Evolutionary conservation across 176 grass and related monocot species (phyloP).

Genomic region (Alopecurus myosuroides): DNA sequence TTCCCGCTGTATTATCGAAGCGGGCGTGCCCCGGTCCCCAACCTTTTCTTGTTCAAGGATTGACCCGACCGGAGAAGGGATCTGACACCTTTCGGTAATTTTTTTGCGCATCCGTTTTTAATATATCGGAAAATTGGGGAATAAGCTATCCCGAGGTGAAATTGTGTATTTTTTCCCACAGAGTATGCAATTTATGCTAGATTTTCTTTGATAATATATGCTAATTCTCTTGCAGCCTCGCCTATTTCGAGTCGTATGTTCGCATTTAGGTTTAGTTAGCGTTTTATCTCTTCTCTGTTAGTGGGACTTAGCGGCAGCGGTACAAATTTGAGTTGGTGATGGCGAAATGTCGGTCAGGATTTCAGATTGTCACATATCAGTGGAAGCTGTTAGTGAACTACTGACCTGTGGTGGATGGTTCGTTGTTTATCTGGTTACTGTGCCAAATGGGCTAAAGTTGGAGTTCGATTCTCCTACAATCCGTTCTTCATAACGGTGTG

Average conservation of each 20-base stretch:
- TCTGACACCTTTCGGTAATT: background rate
- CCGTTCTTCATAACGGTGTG: conserved; percentile 71
- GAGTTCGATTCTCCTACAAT: conserved; percentile 58
- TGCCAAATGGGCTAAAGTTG: conserved; percentile 30
- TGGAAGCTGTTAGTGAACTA: background rate
- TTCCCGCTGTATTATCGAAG: no score
- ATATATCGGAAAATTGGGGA: background rate
- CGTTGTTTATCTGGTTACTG: conserved; percentile 32
- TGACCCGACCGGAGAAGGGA: background rate
- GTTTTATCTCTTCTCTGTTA: background rate
- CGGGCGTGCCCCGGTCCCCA: background rate
- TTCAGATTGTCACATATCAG: background rate
- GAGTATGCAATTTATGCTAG: background rate
- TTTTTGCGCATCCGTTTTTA: background rate
- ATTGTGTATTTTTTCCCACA: background rate
- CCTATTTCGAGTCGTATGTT: background rate
- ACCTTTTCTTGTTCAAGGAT: background rate
- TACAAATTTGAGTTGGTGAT: background rate
- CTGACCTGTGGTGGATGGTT: conserved; percentile 9
- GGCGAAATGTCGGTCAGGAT: background rate
- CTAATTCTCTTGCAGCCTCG: background rate
- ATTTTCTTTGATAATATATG: background rate
- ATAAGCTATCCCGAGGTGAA: background rate
- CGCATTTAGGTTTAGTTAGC: conserved; percentile 5
- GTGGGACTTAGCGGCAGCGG: background rate